Evolutionary conservation across 805 yeast species (phyloP).

Genomic region (Yamadazyma paraphyllophila): DNA sequence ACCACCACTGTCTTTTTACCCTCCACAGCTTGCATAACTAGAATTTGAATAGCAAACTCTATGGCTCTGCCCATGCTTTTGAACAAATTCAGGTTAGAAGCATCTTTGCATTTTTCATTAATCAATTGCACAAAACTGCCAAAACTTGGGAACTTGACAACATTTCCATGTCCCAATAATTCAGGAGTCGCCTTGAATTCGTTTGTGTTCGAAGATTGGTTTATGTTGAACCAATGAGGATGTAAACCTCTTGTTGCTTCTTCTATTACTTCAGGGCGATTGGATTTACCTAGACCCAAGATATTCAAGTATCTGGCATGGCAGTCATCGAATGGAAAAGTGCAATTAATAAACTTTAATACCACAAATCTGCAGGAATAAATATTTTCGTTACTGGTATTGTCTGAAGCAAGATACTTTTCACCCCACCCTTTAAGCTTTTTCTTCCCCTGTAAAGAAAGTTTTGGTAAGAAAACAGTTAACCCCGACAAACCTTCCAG

Average conservation of each 20-base stretch:
- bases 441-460: conserved; percentile 38
- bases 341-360: conserved; percentile 59
- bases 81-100: conserved; percentile 17
- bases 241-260: conserved; percentile 79
- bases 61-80: conserved; percentile 35
- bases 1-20: conserved; percentile 54
- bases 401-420: conserved; percentile 25
- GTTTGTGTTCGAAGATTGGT: conserved; percentile 41
- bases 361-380: conserved; percentile 62
- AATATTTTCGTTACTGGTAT: conserved; percentile 20
- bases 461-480: conserved; percentile 43
- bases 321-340: conserved; percentile 65
- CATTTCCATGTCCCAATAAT: conserved; percentile 40
- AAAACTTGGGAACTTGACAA: conserved; percentile 56
- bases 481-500: conserved; percentile 69
- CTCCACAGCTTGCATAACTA: conserved; percentile 64
- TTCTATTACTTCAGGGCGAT: conserved; percentile 71
- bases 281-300: conserved; percentile 55
- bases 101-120: conserved; percentile 10
- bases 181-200: conserved; percentile 46
- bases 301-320: conserved; percentile 67
- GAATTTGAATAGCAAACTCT: conserved; percentile 52
- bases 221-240: conserved; percentile 73
- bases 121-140: conserved; percentile 30
- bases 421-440: conserved; percentile 41